These are phyloP conservation scores for Lantana camara DNA, from an alignment of 257 asterid genomes.

Conservation along the genomic window DNA sequence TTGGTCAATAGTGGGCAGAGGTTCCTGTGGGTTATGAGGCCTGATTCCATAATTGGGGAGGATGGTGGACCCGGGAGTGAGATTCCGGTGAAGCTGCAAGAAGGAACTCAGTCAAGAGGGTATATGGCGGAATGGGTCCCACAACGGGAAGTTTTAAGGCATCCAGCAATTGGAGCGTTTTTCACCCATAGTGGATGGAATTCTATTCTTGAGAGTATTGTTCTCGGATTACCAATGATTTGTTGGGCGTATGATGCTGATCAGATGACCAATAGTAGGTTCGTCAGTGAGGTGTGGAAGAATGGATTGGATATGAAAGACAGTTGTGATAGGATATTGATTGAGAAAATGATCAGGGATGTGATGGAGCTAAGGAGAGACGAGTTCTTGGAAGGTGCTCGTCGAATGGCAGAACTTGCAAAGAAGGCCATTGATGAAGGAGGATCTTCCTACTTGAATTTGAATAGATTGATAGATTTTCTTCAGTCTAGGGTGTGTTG, in stretches of 20 bases:
- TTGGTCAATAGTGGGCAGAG: conserved; percentile 42
- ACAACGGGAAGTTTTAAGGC: conserved; percentile 52
- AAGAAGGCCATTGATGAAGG: conserved; percentile 36
- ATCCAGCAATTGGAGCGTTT: conserved; percentile 45
- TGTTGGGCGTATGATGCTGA: conserved; percentile 48
- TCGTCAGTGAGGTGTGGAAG: conserved; percentile 58
- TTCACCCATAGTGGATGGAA: conserved; percentile 55
- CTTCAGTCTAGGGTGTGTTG: conserved; percentile 10
- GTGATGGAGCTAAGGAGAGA: conserved; percentile 44
- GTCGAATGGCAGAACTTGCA: conserved; percentile 36
- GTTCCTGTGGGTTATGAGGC: conserved; percentile 64
- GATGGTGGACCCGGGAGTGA: not conserved
- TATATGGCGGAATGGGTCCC: conserved; percentile 57
- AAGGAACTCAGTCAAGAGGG: conserved; percentile 39
- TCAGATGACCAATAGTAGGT: conserved; percentile 51
- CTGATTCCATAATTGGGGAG: conserved; percentile 32
- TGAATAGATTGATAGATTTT: conserved; percentile 31
- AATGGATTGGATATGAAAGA: conserved; percentile 67
- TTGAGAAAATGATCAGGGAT: conserved; percentile 47
- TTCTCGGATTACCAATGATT: conserved; percentile 35
- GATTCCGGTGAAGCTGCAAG: conserved; percentile 25
- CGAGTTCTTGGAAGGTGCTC: conserved; percentile 38
- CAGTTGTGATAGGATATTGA: conserved; percentile 37
- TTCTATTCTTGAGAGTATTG: conserved; percentile 35
- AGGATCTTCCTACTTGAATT: conserved; percentile 43